These are phyloP conservation scores for Aspergillus spinulosporus DNA, from an alignment of 2,329 filamentous ascomycete genomes.

Conservation along the genomic window DNA sequence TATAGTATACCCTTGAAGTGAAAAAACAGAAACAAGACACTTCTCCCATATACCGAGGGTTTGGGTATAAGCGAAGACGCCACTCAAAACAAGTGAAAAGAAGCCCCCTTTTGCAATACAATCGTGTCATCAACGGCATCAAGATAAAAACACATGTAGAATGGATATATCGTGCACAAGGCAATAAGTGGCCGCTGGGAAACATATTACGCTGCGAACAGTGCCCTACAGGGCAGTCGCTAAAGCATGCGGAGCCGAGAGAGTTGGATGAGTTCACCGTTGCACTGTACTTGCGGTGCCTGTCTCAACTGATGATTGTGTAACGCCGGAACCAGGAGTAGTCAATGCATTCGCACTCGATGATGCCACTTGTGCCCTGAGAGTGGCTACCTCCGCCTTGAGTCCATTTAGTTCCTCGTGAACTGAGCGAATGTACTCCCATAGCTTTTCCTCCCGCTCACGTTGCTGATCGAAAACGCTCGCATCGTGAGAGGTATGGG, in stretches of 20 bases:
- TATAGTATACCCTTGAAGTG: conserved; percentile 7
- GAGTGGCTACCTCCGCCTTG: conserved; percentile 43
- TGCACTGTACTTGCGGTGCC: conserved; percentile 15
- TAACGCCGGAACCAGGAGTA: conserved; percentile 18
- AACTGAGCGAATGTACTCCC: conserved; percentile 46
- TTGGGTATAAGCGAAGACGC: conserved; percentile 6
- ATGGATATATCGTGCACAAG: conserved; percentile 13
- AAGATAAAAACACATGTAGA: conserved; percentile 11
- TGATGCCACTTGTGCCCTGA: conserved; percentile 44
- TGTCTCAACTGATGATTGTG: conserved; percentile 19
- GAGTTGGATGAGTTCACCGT: conserved; percentile 19
- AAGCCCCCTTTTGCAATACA: conserved; percentile 6
- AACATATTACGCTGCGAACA: conserved; percentile 7
- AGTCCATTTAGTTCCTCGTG: conserved; percentile 44
- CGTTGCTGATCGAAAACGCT: conserved; percentile 32
- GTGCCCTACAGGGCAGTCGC: neutral
- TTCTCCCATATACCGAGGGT: neutral
- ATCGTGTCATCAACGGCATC: conserved; percentile 15
- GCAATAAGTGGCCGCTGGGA: conserved; percentile 6
- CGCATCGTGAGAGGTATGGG: conserved; percentile 24
- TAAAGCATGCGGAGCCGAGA: neutral
- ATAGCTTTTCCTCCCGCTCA: conserved; percentile 43
- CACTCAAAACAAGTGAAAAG: conserved; percentile 3
- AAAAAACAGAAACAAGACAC: conserved; percentile 7
- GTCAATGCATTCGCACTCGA: conserved; percentile 27